Percentiles rank a stretch among this genome's conserved stretches.
These are phyloP conservation scores for Entophlyctis luteolus DNA, from an alignment of 192 early-diverging fungal species.

Conservation along the genomic window DNA sequence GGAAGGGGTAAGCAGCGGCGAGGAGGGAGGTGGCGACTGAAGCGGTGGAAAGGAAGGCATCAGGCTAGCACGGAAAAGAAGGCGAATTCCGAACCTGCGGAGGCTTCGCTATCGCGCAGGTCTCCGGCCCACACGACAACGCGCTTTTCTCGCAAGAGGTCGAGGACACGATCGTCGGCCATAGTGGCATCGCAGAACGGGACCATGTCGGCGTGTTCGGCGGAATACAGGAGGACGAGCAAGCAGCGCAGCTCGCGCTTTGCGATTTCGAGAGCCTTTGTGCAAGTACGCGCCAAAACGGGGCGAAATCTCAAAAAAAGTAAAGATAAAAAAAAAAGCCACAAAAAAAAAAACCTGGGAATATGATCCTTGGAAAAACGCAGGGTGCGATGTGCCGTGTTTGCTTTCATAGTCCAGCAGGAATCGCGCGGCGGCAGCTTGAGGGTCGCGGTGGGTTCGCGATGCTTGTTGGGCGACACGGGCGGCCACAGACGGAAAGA, in stretches of 20 bases:
- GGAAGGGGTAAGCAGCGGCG: slow-evolving; percentile 78
- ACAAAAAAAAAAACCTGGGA: too few relatives aligned
- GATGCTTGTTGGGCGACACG: not conserved
- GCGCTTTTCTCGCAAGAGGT: slow-evolving; percentile 52
- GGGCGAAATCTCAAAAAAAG: too few relatives aligned
- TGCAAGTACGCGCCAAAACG: too few relatives aligned
- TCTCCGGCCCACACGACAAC: slow-evolving; percentile 75
- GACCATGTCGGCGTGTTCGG: slow-evolving; percentile 77
- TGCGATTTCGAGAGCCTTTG: slow-evolving; percentile 63
- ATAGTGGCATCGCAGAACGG: slow-evolving; percentile 60
- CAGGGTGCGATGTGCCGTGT: slow-evolving; percentile 68
- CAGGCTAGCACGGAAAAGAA: not conserved
- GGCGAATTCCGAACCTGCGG: slow-evolving; percentile 49
- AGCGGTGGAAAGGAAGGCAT: not conserved
- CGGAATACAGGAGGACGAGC: slow-evolving; percentile 70
- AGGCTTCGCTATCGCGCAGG: slow-evolving; percentile 64
- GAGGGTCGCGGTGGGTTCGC: slow-evolving; percentile 54
- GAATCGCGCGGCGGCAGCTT: slow-evolving; percentile 60
- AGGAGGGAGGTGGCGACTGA: slow-evolving; percentile 63
- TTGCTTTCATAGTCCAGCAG: slow-evolving; percentile 62
- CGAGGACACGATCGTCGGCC: slow-evolving; percentile 40
- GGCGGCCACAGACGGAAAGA: not conserved
- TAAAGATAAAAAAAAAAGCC: too few relatives aligned
- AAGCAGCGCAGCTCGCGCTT: slow-evolving; percentile 71
- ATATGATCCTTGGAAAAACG: slow-evolving; percentile 68